These are phyloP conservation scores for Schoenoplectus triqueter DNA, from an alignment of 202 grass and related monocot genomes.

Conservation along the genomic window DNA sequence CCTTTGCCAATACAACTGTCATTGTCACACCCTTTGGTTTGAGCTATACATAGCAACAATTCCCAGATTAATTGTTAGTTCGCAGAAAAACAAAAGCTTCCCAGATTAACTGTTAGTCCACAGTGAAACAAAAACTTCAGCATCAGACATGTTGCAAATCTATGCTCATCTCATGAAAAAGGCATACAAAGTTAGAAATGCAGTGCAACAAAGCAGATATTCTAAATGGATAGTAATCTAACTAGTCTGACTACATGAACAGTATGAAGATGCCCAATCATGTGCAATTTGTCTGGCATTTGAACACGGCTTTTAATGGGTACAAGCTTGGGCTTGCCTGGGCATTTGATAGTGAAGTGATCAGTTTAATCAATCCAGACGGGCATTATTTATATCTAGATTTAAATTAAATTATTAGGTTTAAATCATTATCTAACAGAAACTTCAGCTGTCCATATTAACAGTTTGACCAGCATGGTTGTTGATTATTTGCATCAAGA, in stretches of 20 bases:
- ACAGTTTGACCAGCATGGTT: background rate
- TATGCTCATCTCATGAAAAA: slow-evolving; percentile 1
- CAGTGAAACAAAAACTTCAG: background rate
- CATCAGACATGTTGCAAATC: background rate
- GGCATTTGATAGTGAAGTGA: background rate
- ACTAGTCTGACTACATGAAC: background rate
- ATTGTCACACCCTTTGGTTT: slow-evolving; percentile 91
- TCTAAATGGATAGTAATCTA: background rate
- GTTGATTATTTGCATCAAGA: background rate
- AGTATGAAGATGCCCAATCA: background rate
- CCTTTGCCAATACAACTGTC: slow-evolving; percentile 81
- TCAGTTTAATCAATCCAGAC: background rate
- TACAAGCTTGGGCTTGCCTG: background rate
- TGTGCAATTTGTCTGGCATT: background rate
- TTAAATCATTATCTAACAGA: background rate
- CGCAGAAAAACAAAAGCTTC: too few relatives aligned
- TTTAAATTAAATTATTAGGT: background rate
- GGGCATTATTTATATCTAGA: background rate
- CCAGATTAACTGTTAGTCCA: slow-evolving; percentile 21
- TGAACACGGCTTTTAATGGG: background rate
- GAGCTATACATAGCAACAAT: slow-evolving; percentile 44
- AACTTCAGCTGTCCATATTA: background rate
- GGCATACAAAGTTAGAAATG: background rate
- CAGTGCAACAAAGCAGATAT: slow-evolving; percentile 5
- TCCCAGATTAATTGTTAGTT: background rate